Evolutionary conservation across 1,284 basidiomycete genomes (phyloP).

Genomic region (Boletus sp.): DNA sequence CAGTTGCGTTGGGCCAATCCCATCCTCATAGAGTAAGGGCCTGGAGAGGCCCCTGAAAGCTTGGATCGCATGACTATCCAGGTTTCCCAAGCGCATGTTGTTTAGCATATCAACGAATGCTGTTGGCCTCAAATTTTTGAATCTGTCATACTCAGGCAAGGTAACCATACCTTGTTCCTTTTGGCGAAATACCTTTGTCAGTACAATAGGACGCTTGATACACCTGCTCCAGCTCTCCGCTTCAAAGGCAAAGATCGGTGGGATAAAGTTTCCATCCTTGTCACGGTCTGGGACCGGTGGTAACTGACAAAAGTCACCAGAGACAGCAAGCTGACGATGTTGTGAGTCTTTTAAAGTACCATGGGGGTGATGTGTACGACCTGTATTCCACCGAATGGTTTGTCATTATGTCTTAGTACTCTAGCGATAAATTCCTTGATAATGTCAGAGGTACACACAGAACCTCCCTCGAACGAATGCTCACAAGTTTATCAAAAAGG

Average conservation of each 20-base stretch:
- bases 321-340: slow-evolving; percentile 69
- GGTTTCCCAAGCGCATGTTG: slow-evolving; percentile 81
- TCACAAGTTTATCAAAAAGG: slow-evolving; percentile 84
- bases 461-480: slow-evolving; percentile 5
- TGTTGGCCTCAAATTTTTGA: slow-evolving; percentile 36
- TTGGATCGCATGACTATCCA: slow-evolving; percentile 52
- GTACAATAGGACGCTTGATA: slow-evolving; percentile 79
- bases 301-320: slow-evolving; percentile 97
- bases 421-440: slow-evolving; percentile 56
- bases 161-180: slow-evolving; percentile 60
- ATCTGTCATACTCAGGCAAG: slow-evolving; percentile 1
- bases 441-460: slow-evolving; percentile 10
- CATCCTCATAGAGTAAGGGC: slow-evolving; percentile 66
- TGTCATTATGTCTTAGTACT: slow-evolving; percentile 60
- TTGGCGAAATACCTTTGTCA: slow-evolving; percentile 89
- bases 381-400: slow-evolving; percentile 96
- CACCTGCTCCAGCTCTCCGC: slow-evolving; percentile 82
- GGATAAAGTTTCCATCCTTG: slow-evolving; percentile 36
- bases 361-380: slow-evolving; percentile 42
- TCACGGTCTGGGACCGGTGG: slow-evolving; percentile 76
- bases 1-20: slow-evolving; percentile 83
- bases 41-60: slow-evolving; percentile 66
- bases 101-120: slow-evolving; percentile 91
- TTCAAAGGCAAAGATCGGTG: slow-evolving; percentile 83
- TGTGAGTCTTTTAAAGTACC: slow-evolving; percentile 6